Evolutionary conservation across 108 stramenopile species (phyloP), one percentile per base, ranked within the genome.

Genomic region (Nitzschia sp.): DNA sequence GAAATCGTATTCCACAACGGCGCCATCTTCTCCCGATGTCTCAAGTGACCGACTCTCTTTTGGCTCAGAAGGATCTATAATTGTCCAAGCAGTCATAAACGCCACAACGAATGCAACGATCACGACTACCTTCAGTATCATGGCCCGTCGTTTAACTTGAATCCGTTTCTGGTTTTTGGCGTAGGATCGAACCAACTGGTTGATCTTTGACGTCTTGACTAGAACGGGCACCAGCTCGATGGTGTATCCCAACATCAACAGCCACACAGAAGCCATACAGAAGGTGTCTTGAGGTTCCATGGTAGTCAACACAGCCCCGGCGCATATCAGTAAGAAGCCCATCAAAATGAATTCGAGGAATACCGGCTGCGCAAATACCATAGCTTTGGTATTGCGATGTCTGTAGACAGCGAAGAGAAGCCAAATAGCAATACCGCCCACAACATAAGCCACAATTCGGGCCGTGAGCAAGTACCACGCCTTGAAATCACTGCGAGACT

Each of bases 231-330:
- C 73, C 21, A 83, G 51, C 17, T 46, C 71, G 9, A 79, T 46
- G 8, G 77, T 76, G 36, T 79, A 83, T 30, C 82, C 82, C 36
- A 83, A 19, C 24, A 59, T 13, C 42, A 83, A 9, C 27, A 83
- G 36, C 82, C 82, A 83, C 11, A 58, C 54, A 1, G 59, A n/a
- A 32, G 49, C n/a, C n/a, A 68, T 55, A 61, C 82, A 83, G 8
- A 31, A 31, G 0, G 19, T 35, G 2, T 15, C 23, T 2, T 61
- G 58, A 1, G 78, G 75, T 54, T 11, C 9, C 8, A 33, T 17
- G 2, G 71, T 46, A 49, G 17, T 25, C 13, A 80, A 17, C 29
- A 77, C 48, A 2, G 71, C 78, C 32, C 66, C 70, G 18, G 76
- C n/a, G 21, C 47, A 68, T 1, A 79, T 48, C 25, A 77, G 27